Conservation (phyloP, 345 rosid genomes). For the Ailanthus altissimus region DNA sequence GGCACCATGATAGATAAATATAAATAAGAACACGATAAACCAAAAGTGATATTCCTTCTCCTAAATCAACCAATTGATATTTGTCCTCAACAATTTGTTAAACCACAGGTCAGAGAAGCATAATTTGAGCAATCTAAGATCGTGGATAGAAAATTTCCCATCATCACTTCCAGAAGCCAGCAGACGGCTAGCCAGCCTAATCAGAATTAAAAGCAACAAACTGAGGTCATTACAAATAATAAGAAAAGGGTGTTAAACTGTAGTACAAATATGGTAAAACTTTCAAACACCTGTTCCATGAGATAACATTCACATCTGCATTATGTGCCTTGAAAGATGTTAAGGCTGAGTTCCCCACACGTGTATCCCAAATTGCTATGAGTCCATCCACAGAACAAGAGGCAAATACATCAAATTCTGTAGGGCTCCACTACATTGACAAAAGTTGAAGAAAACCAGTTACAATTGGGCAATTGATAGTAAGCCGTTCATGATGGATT, state of each 20-base stretch:
- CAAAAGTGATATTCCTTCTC: neutral
- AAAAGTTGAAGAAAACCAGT: slow-evolving; percentile 17
- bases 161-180: slow-evolving; percentile 97
- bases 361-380: slow-evolving; percentile 89
- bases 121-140: slow-evolving; percentile 77
- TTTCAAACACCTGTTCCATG: slow-evolving; percentile 86
- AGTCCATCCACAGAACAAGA: slow-evolving; percentile 85
- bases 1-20: neutral
- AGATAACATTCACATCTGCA: slow-evolving; percentile 93
- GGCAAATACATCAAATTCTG: slow-evolving; percentile 75
- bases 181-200: slow-evolving; percentile 88
- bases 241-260: neutral
- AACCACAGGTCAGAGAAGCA: neutral
- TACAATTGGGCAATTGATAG: neutral
- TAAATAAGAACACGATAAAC: neutral
- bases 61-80: neutral
- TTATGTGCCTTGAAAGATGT: slow-evolving; percentile 79
- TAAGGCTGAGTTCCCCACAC: slow-evolving; percentile 64
- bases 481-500: slow-evolving; percentile 3
- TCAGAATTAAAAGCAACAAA: slow-evolving; percentile 21
- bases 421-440: slow-evolving; percentile 89
- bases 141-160: slow-evolving; percentile 88
- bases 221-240: neutral
- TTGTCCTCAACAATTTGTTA: neutral
- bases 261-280: slow-evolving; percentile 1